Base-by-base conservation (phyloP, 1,139 yeast species). In the Waltiozyma sp. region DNA sequence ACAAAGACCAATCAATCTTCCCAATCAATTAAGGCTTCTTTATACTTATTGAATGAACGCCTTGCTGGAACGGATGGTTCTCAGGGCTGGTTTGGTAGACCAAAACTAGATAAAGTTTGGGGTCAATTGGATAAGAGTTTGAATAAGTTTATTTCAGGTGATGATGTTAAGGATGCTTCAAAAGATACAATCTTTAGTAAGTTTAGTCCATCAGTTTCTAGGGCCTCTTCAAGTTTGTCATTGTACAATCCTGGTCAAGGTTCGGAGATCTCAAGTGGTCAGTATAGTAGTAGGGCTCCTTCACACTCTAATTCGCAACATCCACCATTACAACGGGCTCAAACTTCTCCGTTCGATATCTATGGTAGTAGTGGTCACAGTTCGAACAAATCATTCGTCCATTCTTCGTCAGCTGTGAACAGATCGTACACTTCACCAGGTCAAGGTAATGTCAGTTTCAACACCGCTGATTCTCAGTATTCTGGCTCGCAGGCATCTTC, bases 101-200 rank as follows among this genome's bases (percentile, higher is more conserved):
- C 93, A 14, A 84, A 82, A 53, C 67, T 88, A 46, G 95, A 88
- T 54, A 82, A 77, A 56, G 80, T 88, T 47, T 84, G 94, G 93
- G 91, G 89, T 9, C 88, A 83, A 42, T 68, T 88, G 48, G 95
- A 87, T 58, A 77, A 76, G 54, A 73, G 80, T n/a, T 76, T 80
- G 56, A 77, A 75, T 55, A 87, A 87, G 60, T 86, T 89, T 58
- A 91, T 91, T 49, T 86, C 95, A 3, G 98, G 97, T 13, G 96
- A 86, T 43, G 89, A 80, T 38, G 36, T 55, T 1, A 64, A 62
- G 33, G 75, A 73, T 26, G 83, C 83, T 8, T 5, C 34, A 31
- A 35, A 35, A n/a, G 37, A 35, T 18, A 35, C 34, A 6, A 78
- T 81, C 0, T 85, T 85, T 63, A 82, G 86, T 45, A 81, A 80